phyloP scores from a whole-genome alignment of 192 early-diverging fungal genomes.

The Lobulomyces angularis region DNA sequence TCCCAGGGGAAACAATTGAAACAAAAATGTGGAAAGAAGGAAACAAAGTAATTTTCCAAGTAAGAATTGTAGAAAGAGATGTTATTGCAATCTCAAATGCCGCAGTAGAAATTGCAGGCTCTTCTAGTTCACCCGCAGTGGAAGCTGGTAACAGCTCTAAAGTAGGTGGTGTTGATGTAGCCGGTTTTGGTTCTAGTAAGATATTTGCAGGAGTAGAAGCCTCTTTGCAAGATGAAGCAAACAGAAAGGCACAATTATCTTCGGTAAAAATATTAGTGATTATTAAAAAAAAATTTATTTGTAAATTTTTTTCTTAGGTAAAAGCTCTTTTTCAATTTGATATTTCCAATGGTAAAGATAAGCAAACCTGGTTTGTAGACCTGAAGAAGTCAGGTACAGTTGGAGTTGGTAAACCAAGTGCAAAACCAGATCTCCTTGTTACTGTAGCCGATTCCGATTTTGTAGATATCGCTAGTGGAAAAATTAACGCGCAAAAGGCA shows the following conservation, averaged over 20 bases:
- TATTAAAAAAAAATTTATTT: too few relatives aligned
- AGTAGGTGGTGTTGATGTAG: conserved; percentile 29
- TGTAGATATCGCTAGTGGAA: conserved; percentile 69
- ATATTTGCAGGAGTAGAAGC: conserved; percentile 59
- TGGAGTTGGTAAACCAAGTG: conserved; percentile 43
- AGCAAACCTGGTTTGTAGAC: conserved; percentile 75
- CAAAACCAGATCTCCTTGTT: conserved; percentile 61
- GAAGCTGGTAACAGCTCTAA: conserved; percentile 11
- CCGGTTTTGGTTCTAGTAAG: conserved; percentile 65
- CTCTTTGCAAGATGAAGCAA: conserved; percentile 41
- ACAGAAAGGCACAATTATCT: conserved; percentile 44
- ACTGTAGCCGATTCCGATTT: conserved; percentile 66
- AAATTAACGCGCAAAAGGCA: conserved; percentile 78
- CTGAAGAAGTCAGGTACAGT: conserved; percentile 59
- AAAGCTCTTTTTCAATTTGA: conserved; percentile 85
- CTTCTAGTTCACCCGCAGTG: conserved; percentile 19
- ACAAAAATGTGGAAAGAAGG: conserved; percentile 94
- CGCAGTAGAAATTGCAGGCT: conserved; percentile 62
- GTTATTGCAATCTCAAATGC: conserved; percentile 81
- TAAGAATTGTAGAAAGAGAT: conserved; percentile 86
- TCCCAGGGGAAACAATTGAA: conserved; percentile 94
- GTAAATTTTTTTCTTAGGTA: too few relatives aligned
- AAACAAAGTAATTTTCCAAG: conserved; percentile 84
- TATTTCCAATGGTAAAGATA: conserved; percentile 56
- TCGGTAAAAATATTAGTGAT: too few relatives aligned